Evolutionary conservation across 2,329 filamentous ascomycete genomes (phyloP), one percentile per base, ranked within the genome.

Genomic region (Stromatinia cepivora): DNA sequence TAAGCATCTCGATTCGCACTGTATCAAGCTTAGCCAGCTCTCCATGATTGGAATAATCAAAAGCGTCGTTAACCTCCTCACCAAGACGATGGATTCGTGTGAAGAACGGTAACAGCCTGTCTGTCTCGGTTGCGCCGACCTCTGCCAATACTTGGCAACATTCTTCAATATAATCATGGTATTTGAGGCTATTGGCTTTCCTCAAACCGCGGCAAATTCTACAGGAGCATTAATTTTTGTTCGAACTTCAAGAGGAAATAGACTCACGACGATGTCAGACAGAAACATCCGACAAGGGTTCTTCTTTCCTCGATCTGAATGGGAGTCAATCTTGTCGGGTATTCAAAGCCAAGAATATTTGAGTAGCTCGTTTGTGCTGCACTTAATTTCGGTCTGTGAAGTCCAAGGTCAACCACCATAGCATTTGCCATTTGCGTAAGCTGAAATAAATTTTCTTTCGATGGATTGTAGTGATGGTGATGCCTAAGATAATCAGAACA

Each of bases 401-500:
- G 74, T 36, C 72, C 73, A 11, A 79, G 68, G 48, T 79, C 78
- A 15, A 75, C 70, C 10, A 74, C 73, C 73, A 79, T 75, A 25
- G 75, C 67, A 25, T 74, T 73, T 22, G 76, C 76, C 48, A 79
- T 73, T 61, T 79, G 76, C 15, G 73, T 72, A 28, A 79, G 72
- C 56, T 79, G 78, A 61, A 78, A 78, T 28, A 78, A 71, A 66
- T 79, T 77, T 57, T 79, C 72, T 1, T 70, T 75, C 13, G 73
- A 72, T 8, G 73, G 70, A 20, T 77, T 72, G 45, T 78, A 79
- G 57, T 76, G 76, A 45, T 75, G 75, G 63, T 79, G 78, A 70
- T 76, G 75, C 74, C 75, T 76, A 57, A 34, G 17, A 46, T 61
- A 9, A 31, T 53, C n/a, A 63, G n/a, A 48, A 54, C 6, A 36